Percentiles rank a stretch among this genome's conserved stretches.
Evolutionary conservation across 805 yeast species (phyloP).

Genomic region (Candida ascalaphidarum): DNA sequence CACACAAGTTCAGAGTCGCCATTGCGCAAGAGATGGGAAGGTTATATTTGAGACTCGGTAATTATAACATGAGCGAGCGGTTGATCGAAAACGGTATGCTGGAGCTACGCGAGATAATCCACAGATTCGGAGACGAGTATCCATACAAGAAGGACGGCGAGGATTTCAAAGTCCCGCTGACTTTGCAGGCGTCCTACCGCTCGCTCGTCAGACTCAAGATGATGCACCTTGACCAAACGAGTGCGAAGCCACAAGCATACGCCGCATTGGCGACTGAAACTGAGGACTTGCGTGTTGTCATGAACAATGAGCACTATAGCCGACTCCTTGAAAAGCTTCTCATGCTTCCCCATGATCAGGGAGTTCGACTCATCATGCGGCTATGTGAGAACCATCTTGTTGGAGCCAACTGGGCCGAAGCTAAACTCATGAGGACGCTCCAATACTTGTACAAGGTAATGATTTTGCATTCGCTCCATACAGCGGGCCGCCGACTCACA

Average conservation of each 20-base stretch:
- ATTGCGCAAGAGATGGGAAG: conserved; percentile 21
- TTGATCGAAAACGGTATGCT: conserved; percentile 17
- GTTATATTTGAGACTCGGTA: conserved; percentile 15
- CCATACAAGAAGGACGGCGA: conserved; percentile 7
- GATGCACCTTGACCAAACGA: conserved; percentile 3
- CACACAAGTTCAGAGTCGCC: conserved; percentile 13
- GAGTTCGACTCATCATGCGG: conserved; percentile 3
- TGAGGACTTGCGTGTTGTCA: conserved; percentile 1
- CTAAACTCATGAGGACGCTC: conserved; percentile 9
- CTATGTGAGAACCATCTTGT: conserved; percentile 23
- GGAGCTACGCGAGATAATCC: conserved; percentile 12
- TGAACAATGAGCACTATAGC: conserved; percentile 1
- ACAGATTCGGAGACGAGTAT: conserved; percentile 8
- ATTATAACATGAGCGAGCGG: conserved; percentile 11
- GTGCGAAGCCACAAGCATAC: conserved; percentile 2
- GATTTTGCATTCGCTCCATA: conserved; percentile 10
- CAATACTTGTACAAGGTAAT: conserved; percentile 20
- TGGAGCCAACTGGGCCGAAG: conserved; percentile 22
- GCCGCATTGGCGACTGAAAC: no score
- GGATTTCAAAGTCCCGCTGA: conserved; percentile 9
- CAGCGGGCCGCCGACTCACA: conserved; percentile 6
- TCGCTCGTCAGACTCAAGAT: conserved; percentile 10
- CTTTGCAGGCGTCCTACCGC: conserved; percentile 11
- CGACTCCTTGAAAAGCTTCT: conserved; percentile 2
- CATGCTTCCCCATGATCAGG: conserved; percentile 4